Percentiles rank a stretch among this genome's conserved stretches.
Evolutionary conservation across 1,284 basidiomycete species (phyloP).

Genomic region (Cryptococcus sp.): DNA sequence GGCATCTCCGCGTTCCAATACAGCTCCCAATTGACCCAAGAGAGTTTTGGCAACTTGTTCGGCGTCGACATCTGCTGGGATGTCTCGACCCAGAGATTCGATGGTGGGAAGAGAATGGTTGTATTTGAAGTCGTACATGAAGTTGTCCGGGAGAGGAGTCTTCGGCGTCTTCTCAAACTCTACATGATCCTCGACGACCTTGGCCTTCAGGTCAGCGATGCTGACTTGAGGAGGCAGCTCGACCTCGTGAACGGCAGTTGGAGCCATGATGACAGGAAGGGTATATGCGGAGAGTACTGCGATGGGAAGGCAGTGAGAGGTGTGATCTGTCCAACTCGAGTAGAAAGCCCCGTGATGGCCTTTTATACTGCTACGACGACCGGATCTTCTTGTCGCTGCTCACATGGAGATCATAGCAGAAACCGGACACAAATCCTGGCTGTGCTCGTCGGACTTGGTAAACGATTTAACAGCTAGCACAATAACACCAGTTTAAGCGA

Average conservation of each 20-base stretch:
- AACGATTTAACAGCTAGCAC: too few species aligned
- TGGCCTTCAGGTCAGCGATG: conserved; percentile 22
- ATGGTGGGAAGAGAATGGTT: conserved; percentile 27
- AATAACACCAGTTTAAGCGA: too few species aligned
- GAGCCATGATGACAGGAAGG: conserved; percentile 13
- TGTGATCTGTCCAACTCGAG: too few species aligned
- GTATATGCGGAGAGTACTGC: too few species aligned
- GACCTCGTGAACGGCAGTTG: conserved; percentile 20
- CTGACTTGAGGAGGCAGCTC: neutral
- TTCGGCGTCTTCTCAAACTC: conserved; percentile 8
- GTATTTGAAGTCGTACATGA: conserved; percentile 36
- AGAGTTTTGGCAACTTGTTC: conserved; percentile 10
- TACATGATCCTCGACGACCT: conserved; percentile 18
- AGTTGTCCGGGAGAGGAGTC: conserved; percentile 23
- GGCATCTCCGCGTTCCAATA: conserved; percentile 12
- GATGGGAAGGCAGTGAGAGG: too few species aligned
- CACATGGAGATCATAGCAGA: too few species aligned
- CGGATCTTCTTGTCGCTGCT: too few species aligned
- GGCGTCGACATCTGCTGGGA: conserved; percentile 18
- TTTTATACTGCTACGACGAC: too few species aligned
- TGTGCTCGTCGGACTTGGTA: too few species aligned
- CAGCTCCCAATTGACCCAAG: conserved; percentile 2
- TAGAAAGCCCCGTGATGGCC: too few species aligned
- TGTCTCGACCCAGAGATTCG: conserved; percentile 15
- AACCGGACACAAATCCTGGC: too few species aligned